Percentiles rank a stretch among this genome's conserved stretches.
These are phyloP conservation scores for Salicornia ramosissima DNA, from an alignment of 148 eudicot genomes.

Conservation along the genomic window DNA sequence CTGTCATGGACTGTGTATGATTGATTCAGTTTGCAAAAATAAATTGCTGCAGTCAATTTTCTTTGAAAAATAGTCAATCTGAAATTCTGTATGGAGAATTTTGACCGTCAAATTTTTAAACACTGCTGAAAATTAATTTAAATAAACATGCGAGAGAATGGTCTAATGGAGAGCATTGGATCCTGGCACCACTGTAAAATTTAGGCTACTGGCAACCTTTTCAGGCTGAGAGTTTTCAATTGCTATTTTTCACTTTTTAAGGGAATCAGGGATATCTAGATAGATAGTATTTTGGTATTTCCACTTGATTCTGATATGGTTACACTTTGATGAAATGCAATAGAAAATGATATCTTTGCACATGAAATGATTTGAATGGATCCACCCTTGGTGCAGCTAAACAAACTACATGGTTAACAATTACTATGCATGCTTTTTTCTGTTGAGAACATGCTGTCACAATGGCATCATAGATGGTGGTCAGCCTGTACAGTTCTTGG, in stretches of 20 bases:
- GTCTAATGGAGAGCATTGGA: not conserved
- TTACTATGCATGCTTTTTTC: not conserved
- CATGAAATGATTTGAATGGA: not conserved
- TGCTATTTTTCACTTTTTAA: conserved; percentile 1
- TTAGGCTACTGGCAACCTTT: not conserved
- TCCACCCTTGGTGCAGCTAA: not conserved
- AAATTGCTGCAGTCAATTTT: not conserved
- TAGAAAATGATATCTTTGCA: not conserved
- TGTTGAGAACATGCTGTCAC: not conserved
- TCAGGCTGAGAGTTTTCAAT: not conserved
- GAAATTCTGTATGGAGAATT: not conserved
- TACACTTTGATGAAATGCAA: not conserved
- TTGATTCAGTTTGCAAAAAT: no score
- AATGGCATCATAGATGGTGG: not conserved
- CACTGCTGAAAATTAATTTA: not conserved
- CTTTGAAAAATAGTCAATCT: not conserved
- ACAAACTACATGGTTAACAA: not conserved
- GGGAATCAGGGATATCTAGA: not conserved
- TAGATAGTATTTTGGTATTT: not conserved
- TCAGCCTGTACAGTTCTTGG: not conserved
- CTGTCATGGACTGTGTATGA: no score
- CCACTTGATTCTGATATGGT: not conserved
- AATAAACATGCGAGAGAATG: not conserved
- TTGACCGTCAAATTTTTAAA: not conserved
- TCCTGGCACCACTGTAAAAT: not conserved